Evolutionary conservation across 2,329 filamentous ascomycete genomes (phyloP).

Genomic region (Hirsutella rhossiliensis): DNA sequence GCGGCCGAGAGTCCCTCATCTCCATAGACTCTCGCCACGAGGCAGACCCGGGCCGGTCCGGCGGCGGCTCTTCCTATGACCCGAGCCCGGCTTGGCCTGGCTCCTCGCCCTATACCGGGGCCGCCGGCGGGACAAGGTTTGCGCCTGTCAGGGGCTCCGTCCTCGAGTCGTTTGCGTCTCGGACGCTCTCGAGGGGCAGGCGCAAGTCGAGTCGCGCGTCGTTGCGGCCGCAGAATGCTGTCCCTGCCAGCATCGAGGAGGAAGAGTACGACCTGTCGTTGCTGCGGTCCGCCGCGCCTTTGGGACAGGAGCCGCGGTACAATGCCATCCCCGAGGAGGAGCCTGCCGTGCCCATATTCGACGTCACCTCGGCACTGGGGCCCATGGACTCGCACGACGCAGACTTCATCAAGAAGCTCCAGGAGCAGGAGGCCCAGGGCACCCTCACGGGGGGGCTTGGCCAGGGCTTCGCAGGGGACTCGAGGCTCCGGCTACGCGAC

Average conservation of each 20-base stretch:
- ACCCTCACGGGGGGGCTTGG: slow-evolving; percentile 47
- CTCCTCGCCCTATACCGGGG: slow-evolving; percentile 14
- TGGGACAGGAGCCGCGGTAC: slow-evolving; percentile 22
- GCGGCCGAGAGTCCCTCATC: slow-evolving; percentile 12
- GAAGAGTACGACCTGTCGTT: slow-evolving; percentile 32
- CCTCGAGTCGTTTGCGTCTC: background rate
- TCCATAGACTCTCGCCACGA: slow-evolving; percentile 7
- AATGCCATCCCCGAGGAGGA: slow-evolving; percentile 19
- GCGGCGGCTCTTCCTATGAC: background rate
- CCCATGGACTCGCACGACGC: slow-evolving; percentile 31
- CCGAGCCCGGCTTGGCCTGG: background rate
- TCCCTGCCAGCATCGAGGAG: slow-evolving; percentile 11
- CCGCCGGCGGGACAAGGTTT: background rate
- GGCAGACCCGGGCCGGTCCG: background rate
- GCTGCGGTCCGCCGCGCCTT: slow-evolving; percentile 26
- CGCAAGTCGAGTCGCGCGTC: background rate
- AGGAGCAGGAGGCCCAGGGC: slow-evolving; percentile 41
- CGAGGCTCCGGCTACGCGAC: slow-evolving; percentile 35
- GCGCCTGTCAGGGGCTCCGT: background rate
- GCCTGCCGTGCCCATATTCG: slow-evolving; percentile 23
- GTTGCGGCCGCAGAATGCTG: slow-evolving; percentile 1
- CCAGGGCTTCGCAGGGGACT: slow-evolving; percentile 35
- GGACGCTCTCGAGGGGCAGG: background rate
- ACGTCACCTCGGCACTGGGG: slow-evolving; percentile 33
- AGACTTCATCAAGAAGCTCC: slow-evolving; percentile 30